Evolutionary conservation across 352 stramenopile species (phyloP).

Genomic region (Globisporangium mamillatum): DNA sequence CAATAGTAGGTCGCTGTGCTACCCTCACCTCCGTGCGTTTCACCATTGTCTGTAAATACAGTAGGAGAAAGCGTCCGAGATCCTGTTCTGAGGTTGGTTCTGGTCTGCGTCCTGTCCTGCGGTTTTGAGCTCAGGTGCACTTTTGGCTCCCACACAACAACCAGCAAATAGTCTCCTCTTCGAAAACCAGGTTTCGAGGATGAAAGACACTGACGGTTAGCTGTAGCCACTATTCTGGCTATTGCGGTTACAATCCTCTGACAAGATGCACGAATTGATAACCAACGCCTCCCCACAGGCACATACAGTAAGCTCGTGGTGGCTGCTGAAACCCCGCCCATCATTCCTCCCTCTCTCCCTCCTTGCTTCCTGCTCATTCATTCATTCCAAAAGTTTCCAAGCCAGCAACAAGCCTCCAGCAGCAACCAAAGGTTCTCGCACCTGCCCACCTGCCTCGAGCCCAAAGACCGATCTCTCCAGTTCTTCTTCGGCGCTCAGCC

Average conservation of each 20-base stretch:
- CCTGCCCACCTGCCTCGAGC: slow-evolving; percentile 3
- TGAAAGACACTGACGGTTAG: too few species aligned
- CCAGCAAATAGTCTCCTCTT: too few species aligned
- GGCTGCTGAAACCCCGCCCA: neutral
- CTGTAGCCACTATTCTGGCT: neutral
- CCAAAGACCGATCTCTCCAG: neutral
- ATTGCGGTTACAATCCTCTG: neutral
- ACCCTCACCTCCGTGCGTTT: too few species aligned
- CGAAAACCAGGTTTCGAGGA: too few species aligned
- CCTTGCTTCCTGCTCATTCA: neutral
- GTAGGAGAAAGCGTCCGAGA: neutral
- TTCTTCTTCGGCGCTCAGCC: neutral
- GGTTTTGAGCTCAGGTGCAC: neutral
- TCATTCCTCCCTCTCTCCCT: neutral
- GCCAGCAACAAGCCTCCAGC: slow-evolving; percentile 10
- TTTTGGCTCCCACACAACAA: too few species aligned
- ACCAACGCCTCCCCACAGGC: neutral
- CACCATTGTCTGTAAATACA: neutral
- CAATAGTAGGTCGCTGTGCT: too few species aligned
- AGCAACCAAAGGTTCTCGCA: neutral
- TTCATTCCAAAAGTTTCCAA: slow-evolving; percentile 5
- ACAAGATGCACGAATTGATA: neutral
- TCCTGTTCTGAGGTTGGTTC: neutral
- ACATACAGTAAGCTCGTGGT: neutral
- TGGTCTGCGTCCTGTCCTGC: neutral